Percentiles rank a stretch among this genome's conserved stretches.
Conservation (phyloP, 768 basidiomycete species). For the Lactarius deliciosus region DNA sequence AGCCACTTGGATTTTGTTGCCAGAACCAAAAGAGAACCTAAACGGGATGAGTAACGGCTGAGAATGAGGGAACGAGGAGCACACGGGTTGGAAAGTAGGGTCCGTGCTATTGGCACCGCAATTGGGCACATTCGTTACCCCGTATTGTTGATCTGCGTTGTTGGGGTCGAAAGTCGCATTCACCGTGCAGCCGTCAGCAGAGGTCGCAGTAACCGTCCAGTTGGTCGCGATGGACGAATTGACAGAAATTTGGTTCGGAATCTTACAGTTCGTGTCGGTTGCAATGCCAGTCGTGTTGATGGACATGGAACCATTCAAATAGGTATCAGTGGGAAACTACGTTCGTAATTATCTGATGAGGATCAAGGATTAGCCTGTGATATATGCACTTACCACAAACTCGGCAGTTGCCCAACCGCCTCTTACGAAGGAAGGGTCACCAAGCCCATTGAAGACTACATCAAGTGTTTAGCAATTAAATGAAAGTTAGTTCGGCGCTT, state of each 20-base stretch:
- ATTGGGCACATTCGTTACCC: conserved; percentile 43
- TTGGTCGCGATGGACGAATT: conserved; percentile 34
- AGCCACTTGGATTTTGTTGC: conserved; percentile 35
- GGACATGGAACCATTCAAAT: conserved; percentile 53
- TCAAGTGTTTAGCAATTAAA: conserved; percentile 37
- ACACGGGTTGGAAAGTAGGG: conserved; percentile 44
- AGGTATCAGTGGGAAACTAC: conserved; percentile 45
- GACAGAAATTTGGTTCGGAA: conserved; percentile 34
- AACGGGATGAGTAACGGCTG: not conserved
- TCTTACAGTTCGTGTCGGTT: conserved; percentile 49
- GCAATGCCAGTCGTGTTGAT: conserved; percentile 52
- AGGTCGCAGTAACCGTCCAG: conserved; percentile 46
- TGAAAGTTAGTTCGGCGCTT: not conserved
- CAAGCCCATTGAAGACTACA: conserved; percentile 44
- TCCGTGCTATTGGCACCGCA: conserved; percentile 36
- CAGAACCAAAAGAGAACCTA: conserved; percentile 68
- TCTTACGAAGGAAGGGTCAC: conserved; percentile 58
- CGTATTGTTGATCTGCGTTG: conserved; percentile 48
- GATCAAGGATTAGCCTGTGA: not conserved
- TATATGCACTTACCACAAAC: conserved; percentile 44
- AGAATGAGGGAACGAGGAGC: not conserved
- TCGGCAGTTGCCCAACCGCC: conserved; percentile 53
- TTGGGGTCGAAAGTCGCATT: conserved; percentile 41
- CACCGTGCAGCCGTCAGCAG: conserved; percentile 47
- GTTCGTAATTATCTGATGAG: not conserved